These are phyloP conservation scores for Lactarius evosmus DNA, from an alignment of 768 basidiomycete species.

Conservation along the genomic window DNA sequence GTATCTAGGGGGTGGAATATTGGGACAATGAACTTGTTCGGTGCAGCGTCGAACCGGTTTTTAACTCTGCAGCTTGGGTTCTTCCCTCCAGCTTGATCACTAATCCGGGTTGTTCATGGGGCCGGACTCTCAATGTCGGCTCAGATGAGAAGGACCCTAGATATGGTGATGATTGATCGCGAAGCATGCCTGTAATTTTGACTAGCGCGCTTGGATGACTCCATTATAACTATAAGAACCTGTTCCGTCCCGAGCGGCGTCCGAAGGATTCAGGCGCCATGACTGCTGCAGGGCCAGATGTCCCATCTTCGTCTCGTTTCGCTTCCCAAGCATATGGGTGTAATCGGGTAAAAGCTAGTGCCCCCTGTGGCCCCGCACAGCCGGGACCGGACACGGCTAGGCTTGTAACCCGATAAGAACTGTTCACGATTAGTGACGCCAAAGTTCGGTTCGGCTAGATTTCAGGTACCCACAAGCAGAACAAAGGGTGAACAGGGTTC, in stretches of 20 bases:
- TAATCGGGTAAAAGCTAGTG: background rate
- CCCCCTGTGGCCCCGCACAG: background rate
- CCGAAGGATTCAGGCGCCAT: background rate
- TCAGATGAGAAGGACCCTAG: slow-evolving; percentile 8
- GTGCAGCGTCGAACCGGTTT: background rate
- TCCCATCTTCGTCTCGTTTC: too few relatives aligned
- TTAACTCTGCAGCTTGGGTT: background rate
- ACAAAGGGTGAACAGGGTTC: background rate
- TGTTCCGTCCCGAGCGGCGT: background rate
- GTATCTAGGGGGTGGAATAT: background rate
- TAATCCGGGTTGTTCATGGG: background rate
- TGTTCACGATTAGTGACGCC: background rate
- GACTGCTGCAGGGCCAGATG: background rate
- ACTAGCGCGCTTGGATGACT: background rate
- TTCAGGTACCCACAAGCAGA: background rate
- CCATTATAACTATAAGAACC: background rate
- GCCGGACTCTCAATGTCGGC: background rate
- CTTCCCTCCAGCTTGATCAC: background rate
- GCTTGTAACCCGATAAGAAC: background rate
- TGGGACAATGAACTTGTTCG: background rate
- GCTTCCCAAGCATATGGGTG: background rate
- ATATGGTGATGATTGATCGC: background rate
- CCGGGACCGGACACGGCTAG: background rate
- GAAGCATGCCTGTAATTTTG: background rate
- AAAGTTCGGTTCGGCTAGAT: background rate